Conservation (phyloP, 1,284 basidiomycete genomes). For the Boletus hoseneyae region DNA sequence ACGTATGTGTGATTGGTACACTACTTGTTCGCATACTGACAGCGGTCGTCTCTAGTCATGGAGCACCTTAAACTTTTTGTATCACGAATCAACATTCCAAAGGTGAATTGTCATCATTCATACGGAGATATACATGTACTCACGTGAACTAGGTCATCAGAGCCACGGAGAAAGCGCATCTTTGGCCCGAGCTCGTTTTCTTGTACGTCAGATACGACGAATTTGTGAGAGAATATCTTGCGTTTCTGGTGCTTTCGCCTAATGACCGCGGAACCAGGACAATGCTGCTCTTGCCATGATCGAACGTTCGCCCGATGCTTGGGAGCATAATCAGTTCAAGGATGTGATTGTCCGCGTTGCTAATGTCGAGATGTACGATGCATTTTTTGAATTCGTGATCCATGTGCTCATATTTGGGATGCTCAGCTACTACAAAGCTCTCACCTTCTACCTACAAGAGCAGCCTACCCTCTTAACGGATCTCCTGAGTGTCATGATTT, state of each 20-base stretch:
- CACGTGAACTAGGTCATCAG: constrained; percentile 72
- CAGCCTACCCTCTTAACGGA: constrained; percentile 94
- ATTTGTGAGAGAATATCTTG: constrained; percentile 51
- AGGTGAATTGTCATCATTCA: constrained; percentile 34
- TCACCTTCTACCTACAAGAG: constrained; percentile 89
- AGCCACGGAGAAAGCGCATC: constrained; percentile 92
- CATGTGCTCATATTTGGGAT: constrained; percentile 1
- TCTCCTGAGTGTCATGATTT: constrained; percentile 86
- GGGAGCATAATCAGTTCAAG: constrained; percentile 99
- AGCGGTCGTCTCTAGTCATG: constrained; percentile 68
- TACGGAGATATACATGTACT: constrained; percentile 4
- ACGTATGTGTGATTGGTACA: constrained; percentile 47
- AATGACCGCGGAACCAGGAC: constrained; percentile 49
- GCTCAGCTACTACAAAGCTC: constrained; percentile 80
- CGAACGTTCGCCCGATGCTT: constrained; percentile 94
- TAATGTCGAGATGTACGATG: constrained; percentile 90
- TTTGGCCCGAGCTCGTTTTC: constrained; percentile 99
- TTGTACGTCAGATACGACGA: constrained; percentile 98
- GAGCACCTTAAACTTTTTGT: constrained; percentile 98
- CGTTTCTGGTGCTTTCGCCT: not conserved
- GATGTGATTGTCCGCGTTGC: constrained; percentile 93
- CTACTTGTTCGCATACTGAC: constrained; percentile 14
- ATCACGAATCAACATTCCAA: constrained; percentile 93
- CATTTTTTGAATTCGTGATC: not conserved
- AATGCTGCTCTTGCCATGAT: constrained; percentile 98